Evolutionary conservation across 805 yeast genomes (phyloP).

Genomic region (Candida nanaspora): DNA sequence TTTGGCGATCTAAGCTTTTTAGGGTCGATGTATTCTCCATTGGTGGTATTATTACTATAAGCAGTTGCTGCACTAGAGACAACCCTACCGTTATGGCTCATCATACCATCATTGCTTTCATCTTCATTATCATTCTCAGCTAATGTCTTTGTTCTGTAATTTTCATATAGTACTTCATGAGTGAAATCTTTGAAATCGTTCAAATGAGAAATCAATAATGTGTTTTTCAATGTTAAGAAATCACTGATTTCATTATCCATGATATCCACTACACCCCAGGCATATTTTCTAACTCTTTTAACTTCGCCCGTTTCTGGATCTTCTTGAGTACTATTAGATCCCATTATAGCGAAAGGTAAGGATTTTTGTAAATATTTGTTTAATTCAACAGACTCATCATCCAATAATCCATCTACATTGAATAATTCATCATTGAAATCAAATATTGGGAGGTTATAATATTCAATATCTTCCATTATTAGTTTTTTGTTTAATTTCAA

Average conservation of each 20-base stretch:
- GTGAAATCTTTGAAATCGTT: conserved; percentile 86
- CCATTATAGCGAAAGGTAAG: conserved; percentile 60
- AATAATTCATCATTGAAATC: conserved; percentile 62
- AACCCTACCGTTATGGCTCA: neutral
- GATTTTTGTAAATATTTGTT: conserved; percentile 34
- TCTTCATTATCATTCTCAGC: neutral
- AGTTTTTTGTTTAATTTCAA: conserved; percentile 64
- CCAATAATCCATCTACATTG: conserved; percentile 20
- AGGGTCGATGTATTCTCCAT: neutral
- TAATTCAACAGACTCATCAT: conserved; percentile 23
- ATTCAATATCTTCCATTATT: conserved; percentile 68
- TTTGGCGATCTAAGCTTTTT: neutral
- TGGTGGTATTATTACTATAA: neutral
- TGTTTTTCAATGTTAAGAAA: conserved; percentile 71
- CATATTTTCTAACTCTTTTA: conserved; percentile 47
- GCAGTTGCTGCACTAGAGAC: neutral
- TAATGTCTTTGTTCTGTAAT: conserved; percentile 61
- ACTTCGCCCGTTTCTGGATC: conserved; percentile 29
- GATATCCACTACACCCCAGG: conserved; percentile 60
- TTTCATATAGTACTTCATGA: conserved; percentile 80
- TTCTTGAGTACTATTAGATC: conserved; percentile 38
- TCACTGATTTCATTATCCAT: conserved; percentile 69
- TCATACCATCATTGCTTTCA: neutral
- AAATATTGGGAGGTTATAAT: conserved; percentile 66
- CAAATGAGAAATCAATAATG: conserved; percentile 75